Evolutionary conservation across 2,329 filamentous ascomycete species (phyloP).

Genomic region (Fonsecaea nubica): DNA sequence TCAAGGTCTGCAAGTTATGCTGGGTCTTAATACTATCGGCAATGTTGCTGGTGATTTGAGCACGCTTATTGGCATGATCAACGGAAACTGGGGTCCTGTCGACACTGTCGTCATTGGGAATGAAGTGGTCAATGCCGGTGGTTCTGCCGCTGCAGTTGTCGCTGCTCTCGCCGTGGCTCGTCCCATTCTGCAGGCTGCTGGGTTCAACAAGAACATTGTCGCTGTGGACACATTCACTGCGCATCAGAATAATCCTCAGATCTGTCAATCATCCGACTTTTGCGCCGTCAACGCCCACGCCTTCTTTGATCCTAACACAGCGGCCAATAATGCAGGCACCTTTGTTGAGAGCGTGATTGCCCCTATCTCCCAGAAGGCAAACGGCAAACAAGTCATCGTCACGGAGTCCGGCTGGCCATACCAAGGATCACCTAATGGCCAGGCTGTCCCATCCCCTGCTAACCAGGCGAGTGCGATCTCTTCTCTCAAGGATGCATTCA

Average conservation of each 20-base stretch:
- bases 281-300: slow-evolving; percentile 82
- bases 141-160: slow-evolving; percentile 62
- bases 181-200: slow-evolving; percentile 62
- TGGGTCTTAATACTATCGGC: slow-evolving; percentile 73
- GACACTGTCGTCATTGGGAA: slow-evolving; percentile 80
- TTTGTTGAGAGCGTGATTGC: slow-evolving; percentile 68
- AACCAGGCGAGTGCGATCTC: slow-evolving; percentile 71
- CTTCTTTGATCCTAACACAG: slow-evolving; percentile 75
- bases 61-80: slow-evolving; percentile 65
- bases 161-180: slow-evolving; percentile 65
- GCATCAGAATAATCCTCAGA: slow-evolving; percentile 67
- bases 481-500: slow-evolving; percentile 68
- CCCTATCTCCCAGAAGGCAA: slow-evolving; percentile 54
- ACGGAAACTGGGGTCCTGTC: slow-evolving; percentile 70
- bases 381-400: slow-evolving; percentile 70
- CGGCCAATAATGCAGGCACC: slow-evolving; percentile 66
- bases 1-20: slow-evolving; percentile 73
- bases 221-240: slow-evolving; percentile 80
- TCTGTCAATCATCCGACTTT: slow-evolving; percentile 78
- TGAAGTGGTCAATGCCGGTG: slow-evolving; percentile 73
- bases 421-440: slow-evolving; percentile 68
- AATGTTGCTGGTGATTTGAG: slow-evolving; percentile 64
- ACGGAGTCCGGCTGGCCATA: slow-evolving; percentile 88
- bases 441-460: slow-evolving; percentile 70
- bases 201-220: slow-evolving; percentile 76